Conservation (phyloP, 1,284 basidiomycete species). For the Sporisorium graminicola region DNA sequence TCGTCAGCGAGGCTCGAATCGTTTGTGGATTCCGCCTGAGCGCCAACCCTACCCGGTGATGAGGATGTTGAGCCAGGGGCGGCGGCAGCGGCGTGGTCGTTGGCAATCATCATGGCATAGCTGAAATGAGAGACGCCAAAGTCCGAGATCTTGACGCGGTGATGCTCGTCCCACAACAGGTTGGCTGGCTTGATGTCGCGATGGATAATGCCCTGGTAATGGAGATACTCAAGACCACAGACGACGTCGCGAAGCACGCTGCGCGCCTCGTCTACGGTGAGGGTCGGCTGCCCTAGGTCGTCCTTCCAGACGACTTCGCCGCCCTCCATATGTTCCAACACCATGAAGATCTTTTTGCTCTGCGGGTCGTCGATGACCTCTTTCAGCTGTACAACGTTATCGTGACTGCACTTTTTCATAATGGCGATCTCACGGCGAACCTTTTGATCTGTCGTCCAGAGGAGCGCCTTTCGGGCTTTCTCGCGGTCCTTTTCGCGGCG, state of each 20-base stretch:
- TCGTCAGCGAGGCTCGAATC: conserved; percentile 79
- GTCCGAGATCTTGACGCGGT: conserved; percentile 92
- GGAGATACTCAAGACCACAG: conserved; percentile 92
- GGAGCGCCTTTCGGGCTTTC: conserved; percentile 52
- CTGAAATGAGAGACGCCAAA: conserved; percentile 98
- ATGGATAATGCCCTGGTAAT: conserved; percentile 97
- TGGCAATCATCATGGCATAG: conserved; percentile 74
- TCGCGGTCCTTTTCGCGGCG: conserved; percentile 56
- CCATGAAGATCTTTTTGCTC: conserved; percentile 92
- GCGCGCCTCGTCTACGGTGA: conserved; percentile 85
- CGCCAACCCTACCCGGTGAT: conserved; percentile 8
- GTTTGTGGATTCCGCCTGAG: conserved; percentile 15
- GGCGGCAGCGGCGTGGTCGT: conserved; percentile 38
- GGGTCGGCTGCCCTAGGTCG: conserved; percentile 74
- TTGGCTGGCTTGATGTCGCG: conserved; percentile 99
- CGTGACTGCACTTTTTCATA: conserved; percentile 91
- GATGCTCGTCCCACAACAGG: conserved; percentile 87
- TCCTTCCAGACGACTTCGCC: conserved; percentile 91
- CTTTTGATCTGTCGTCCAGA: conserved; percentile 67
- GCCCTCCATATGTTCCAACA: conserved; percentile 95
- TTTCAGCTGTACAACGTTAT: conserved; percentile 88
- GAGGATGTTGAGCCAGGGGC: conserved; percentile 21
- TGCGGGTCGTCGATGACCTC: conserved; percentile 96
- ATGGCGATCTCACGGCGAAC: conserved; percentile 83
- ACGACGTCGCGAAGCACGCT: conserved; percentile 91